phyloP scores from a whole-genome alignment of 805 yeast genomes.

The Wickerhamiella azymoides region DNA sequence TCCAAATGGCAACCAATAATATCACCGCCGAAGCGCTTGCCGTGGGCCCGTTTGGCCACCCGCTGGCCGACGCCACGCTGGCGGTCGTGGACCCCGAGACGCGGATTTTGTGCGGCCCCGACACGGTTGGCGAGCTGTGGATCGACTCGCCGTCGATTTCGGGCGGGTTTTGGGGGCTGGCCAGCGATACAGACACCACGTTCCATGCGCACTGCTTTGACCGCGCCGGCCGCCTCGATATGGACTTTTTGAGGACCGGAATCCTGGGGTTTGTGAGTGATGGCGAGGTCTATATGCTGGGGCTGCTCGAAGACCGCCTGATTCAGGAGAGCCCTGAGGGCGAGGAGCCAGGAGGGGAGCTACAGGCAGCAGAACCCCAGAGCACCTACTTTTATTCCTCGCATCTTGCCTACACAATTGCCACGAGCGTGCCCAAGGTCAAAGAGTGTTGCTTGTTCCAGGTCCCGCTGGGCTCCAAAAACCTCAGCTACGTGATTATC shows the following conservation, averaged over 20 bases:
- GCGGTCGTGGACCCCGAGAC: conserved; percentile 95
- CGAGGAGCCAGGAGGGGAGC: conserved; percentile 13
- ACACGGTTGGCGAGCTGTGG: conserved; percentile 94
- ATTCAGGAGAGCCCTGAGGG: conserved; percentile 8
- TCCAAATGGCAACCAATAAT: conserved; percentile 47
- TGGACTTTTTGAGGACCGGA: conserved; percentile 83
- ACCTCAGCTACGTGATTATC: conserved; percentile 69
- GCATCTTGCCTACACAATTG: conserved; percentile 73
- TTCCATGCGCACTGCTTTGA: conserved; percentile 75
- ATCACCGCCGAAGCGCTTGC: conserved; percentile 30
- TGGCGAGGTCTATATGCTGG: conserved; percentile 79
- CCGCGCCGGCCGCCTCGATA: conserved; percentile 51
- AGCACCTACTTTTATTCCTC: conserved; percentile 65
- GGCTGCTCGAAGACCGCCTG: conserved; percentile 82
- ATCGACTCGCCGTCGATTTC: conserved; percentile 85
- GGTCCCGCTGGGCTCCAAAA: conserved; percentile 60
- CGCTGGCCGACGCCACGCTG: conserved; percentile 83
- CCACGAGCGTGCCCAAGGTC: conserved; percentile 64
- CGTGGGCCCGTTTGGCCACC: conserved; percentile 87
- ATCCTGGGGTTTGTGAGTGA: conserved; percentile 74
- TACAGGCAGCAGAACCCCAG: not conserved
- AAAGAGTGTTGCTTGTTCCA: conserved; percentile 90
- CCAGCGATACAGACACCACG: conserved; percentile 52
- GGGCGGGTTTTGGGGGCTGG: conserved; percentile 75
- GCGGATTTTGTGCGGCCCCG: conserved; percentile 50